Evolutionary conservation across 108 stramenopile genomes (phyloP).

Genomic region (Licmophora abbreviata): DNA sequence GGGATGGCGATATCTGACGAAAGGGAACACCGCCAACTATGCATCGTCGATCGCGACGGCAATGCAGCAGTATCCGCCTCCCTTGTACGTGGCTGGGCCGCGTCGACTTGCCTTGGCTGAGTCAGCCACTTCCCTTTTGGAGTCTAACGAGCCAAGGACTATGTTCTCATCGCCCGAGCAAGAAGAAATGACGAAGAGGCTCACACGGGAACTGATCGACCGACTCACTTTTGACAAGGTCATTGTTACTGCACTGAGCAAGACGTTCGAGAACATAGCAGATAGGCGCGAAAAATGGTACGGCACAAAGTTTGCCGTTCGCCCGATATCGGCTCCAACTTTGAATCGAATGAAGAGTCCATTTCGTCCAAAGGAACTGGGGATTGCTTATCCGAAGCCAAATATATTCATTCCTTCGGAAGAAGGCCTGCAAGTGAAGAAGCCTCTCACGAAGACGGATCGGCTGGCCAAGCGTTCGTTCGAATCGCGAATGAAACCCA

Average conservation of each 20-base stretch:
- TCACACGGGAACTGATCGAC: slow-evolving; percentile 22
- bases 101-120: slow-evolving; percentile 53
- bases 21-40: slow-evolving; percentile 40
- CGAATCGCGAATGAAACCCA: slow-evolving; percentile 60
- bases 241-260: slow-evolving; percentile 62
- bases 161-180: slow-evolving; percentile 44
- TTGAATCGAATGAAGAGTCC: slow-evolving; percentile 50
- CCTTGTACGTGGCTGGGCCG: slow-evolving; percentile 65
- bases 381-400: slow-evolving; percentile 49
- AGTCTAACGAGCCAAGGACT: slow-evolving; percentile 38
- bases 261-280: slow-evolving; percentile 60
- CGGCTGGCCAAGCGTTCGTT: slow-evolving; percentile 29
- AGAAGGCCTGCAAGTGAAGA: slow-evolving; percentile 54
- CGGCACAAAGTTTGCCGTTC: slow-evolving; percentile 63
- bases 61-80: slow-evolving; percentile 59
- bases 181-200: slow-evolving; percentile 30
- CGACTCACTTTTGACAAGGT: slow-evolving; percentile 66
- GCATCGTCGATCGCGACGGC: slow-evolving; percentile 57
- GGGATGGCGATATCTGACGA: slow-evolving; percentile 65
- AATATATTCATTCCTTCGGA: slow-evolving; percentile 77
- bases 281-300: slow-evolving; percentile 71
- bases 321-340: slow-evolving; percentile 37
- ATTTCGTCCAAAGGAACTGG: slow-evolving; percentile 11
- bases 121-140: slow-evolving; percentile 18
- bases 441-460: slow-evolving; percentile 20